phyloP scores from a whole-genome alignment of 2,329 filamentous ascomycete genomes.

The Pseudogymnoascus verrucosus region DNA sequence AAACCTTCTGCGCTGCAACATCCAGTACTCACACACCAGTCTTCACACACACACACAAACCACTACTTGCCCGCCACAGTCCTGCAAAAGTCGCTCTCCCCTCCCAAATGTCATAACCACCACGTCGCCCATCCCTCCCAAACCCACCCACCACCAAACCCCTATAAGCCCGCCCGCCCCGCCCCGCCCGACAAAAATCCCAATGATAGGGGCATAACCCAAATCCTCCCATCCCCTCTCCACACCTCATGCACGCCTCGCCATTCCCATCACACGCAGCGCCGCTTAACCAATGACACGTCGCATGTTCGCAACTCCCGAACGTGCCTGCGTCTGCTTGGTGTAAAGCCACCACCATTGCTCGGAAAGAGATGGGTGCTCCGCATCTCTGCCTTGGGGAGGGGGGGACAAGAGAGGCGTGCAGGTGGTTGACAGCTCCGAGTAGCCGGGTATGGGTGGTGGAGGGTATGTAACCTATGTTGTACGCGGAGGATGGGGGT shows the following conservation, averaged over 20 bases:
- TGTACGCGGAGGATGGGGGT: not conserved
- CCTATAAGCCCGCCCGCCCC: not conserved
- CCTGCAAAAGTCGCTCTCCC: not conserved
- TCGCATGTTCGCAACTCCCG: not conserved
- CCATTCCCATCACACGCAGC: not conserved
- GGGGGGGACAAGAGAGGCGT: not conserved
- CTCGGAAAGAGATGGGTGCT: not conserved
- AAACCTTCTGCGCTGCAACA: not conserved
- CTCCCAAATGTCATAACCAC: not conserved
- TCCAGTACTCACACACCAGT: not conserved
- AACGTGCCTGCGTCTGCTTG: conserved; percentile 4
- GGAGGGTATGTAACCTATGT: not conserved
- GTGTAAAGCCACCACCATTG: not conserved
- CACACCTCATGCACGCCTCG: not conserved
- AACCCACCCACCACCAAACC: not conserved
- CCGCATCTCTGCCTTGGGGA: not conserved
- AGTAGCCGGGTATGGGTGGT: not conserved
- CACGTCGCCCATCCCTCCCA: not conserved
- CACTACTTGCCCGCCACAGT: not conserved
- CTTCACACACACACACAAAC: not conserved
- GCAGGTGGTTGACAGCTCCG: not conserved
- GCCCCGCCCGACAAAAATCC: not conserved
- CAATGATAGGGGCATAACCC: not conserved
- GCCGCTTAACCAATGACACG: not conserved
- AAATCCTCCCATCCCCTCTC: not conserved